Conservation (phyloP, 2,329 filamentous ascomycete species). For the Tolypocladium ophioglossoides region DNA sequence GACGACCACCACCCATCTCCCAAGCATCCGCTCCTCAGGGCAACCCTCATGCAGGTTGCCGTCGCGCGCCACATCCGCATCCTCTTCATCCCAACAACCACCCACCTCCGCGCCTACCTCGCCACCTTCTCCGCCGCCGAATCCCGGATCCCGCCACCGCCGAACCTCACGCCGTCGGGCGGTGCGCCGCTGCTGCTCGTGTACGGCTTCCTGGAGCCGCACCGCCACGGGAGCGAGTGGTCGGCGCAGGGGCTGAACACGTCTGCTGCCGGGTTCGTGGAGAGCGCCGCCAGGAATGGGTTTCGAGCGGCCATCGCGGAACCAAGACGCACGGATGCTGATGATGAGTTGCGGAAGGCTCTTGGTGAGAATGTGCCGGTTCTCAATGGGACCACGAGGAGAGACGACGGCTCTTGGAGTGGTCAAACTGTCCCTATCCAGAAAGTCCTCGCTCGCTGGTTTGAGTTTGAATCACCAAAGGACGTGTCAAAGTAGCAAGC, state of each 20-base stretch:
- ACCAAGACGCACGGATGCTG: slow-evolving; percentile 20
- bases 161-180: slow-evolving; percentile 1
- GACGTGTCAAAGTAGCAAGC: not conserved
- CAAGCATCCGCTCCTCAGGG: slow-evolving; percentile 36
- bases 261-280: slow-evolving; percentile 52
- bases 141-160: slow-evolving; percentile 26
- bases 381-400: slow-evolving; percentile 44
- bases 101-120: slow-evolving; percentile 68
- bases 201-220: slow-evolving; percentile 55
- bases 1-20: not conserved
- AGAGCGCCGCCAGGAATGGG: slow-evolving; percentile 38
- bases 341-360: slow-evolving; percentile 24
- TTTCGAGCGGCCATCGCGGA: slow-evolving; percentile 39
- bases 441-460: slow-evolving; percentile 56
- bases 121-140: slow-evolving; percentile 37
- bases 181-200: slow-evolving; percentile 40
- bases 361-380: slow-evolving; percentile 47
- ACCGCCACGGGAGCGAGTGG: slow-evolving; percentile 61
- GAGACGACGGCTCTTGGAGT: slow-evolving; percentile 43
- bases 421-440: slow-evolving; percentile 48
- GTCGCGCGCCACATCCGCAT: slow-evolving; percentile 59
- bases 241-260: slow-evolving; percentile 61
- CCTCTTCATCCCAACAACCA: slow-evolving; percentile 64
- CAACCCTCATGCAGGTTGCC: slow-evolving; percentile 59
- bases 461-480: slow-evolving; percentile 19